phyloP scores from a whole-genome alignment of 345 rosid species.

The Psidium friedrichsthalianum region DNA sequence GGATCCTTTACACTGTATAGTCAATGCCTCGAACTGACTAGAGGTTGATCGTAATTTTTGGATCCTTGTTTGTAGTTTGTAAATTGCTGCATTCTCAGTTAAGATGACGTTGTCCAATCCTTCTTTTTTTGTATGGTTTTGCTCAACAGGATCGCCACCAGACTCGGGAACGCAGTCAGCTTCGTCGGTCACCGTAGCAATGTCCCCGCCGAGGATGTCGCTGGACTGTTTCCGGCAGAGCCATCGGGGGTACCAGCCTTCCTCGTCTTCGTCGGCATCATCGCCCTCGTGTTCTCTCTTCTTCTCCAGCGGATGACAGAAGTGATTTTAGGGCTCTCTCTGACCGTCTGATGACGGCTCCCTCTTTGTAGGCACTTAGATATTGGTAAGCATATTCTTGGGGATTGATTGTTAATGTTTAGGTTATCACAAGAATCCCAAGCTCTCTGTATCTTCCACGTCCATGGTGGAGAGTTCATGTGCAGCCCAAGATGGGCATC shows the following conservation, averaged over 20 bases:
- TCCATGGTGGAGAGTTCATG: not conserved
- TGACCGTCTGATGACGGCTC: not conserved
- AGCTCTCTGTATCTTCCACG: not conserved
- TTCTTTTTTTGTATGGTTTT: not conserved
- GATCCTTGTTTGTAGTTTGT: not conserved
- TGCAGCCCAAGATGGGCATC: not conserved
- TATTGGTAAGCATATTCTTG: not conserved
- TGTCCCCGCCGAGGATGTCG: conserved; percentile 63
- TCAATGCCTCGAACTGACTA: not conserved
- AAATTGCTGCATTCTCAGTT: not conserved
- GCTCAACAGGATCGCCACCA: conserved; percentile 32
- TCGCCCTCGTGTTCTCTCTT: conserved; percentile 62
- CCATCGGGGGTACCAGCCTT: conserved; percentile 19
- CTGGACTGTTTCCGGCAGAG: conserved; percentile 75
- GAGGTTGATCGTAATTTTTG: no score
- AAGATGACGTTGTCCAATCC: not conserved
- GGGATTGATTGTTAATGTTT: not conserved
- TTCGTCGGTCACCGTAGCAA: conserved; percentile 43
- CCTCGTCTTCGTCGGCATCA: conserved; percentile 31
- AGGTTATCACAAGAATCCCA: not conserved
- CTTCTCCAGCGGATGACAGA: conserved; percentile 42
- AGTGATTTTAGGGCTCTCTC: not conserved
- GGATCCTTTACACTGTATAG: not conserved
- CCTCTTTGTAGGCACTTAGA: not conserved
- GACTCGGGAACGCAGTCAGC: conserved; percentile 54